phyloP scores from a whole-genome alignment of 208 protist species.

The Wallacemonas rigidus region DNA sequence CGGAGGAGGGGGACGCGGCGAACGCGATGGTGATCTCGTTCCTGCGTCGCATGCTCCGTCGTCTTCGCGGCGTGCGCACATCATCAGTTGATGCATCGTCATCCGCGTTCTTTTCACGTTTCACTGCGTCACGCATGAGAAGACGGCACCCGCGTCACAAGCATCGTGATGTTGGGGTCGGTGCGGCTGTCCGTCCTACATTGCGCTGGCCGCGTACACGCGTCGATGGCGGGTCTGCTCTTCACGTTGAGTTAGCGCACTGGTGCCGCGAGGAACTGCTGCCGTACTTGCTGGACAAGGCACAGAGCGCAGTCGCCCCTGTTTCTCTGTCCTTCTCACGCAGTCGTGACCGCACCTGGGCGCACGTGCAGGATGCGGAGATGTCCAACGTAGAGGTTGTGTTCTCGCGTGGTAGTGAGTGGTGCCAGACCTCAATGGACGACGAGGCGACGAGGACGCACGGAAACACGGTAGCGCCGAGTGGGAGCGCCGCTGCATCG shows the following conservation, averaged over 20 bases:
- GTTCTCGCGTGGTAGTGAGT: constrained; percentile 5
- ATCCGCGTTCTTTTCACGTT: too few relatives aligned
- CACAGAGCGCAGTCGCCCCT: not conserved
- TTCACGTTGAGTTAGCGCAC: constrained; percentile 7
- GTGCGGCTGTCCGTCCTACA: too few relatives aligned
- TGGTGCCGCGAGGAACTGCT: constrained; percentile 12
- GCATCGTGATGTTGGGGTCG: not conserved
- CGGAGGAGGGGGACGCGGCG: not conserved
- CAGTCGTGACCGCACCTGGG: constrained; percentile 4
- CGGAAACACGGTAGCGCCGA: not conserved
- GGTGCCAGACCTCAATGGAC: not conserved
- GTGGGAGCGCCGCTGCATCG: too few relatives aligned
- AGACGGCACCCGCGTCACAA: not conserved
- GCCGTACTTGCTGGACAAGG: constrained; percentile 16
- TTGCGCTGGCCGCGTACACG: constrained; percentile 9
- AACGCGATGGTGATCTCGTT: too few relatives aligned
- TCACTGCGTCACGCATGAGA: not conserved
- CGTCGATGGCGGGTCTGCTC: constrained; percentile 1
- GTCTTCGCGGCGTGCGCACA: too few relatives aligned
- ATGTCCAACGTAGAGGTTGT: constrained; percentile 13
- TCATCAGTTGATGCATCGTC: too few relatives aligned
- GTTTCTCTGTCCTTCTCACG: constrained; percentile 1
- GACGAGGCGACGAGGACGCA: not conserved
- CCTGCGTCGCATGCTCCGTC: too few relatives aligned
- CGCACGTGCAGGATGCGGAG: constrained; percentile 11